Evolutionary conservation across 352 stramenopile genomes (phyloP).

Genomic region (Pythium chondricola): DNA sequence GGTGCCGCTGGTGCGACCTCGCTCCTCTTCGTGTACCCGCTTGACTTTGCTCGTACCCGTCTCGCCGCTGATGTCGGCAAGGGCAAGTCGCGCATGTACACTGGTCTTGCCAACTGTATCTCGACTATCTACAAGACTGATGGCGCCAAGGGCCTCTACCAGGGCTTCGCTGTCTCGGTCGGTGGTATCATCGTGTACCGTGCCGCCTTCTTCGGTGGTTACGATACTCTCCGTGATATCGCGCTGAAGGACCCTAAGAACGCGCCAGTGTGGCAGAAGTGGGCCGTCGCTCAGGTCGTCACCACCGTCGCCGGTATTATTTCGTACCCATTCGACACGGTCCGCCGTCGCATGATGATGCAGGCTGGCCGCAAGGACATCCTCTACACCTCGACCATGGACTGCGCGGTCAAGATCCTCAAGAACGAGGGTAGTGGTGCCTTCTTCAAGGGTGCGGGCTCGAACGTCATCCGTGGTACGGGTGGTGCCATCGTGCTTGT

Average conservation of each 20-base stretch:
- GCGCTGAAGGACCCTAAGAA: slow-evolving; percentile 81
- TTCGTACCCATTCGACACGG: slow-evolving; percentile 96
- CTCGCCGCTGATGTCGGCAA: slow-evolving; percentile 97
- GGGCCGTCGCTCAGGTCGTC: slow-evolving; percentile 88
- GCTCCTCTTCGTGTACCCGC: slow-evolving; percentile 95
- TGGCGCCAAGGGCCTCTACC: slow-evolving; percentile 94
- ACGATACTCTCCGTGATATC: slow-evolving; percentile 95
- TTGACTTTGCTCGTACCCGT: slow-evolving; percentile 98
- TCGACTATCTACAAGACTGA: slow-evolving; percentile 92
- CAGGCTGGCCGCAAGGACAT: slow-evolving; percentile 96
- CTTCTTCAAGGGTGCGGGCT: slow-evolving; percentile 99
- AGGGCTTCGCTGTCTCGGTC: slow-evolving; percentile 98
- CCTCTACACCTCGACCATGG: slow-evolving; percentile 95
- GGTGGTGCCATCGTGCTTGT: slow-evolving; percentile 98
- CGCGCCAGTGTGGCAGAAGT: slow-evolving; percentile 86
- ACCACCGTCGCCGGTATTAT: slow-evolving; percentile 89
- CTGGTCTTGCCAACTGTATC: slow-evolving; percentile 96
- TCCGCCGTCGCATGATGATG: slow-evolving; percentile 97
- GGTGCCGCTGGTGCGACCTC: slow-evolving; percentile 96
- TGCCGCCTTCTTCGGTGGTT: slow-evolving; percentile 97
- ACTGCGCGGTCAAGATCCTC: slow-evolving; percentile 97
- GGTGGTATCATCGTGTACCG: slow-evolving; percentile 99
- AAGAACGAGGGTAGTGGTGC: slow-evolving; percentile 92
- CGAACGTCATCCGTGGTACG: slow-evolving; percentile 98
- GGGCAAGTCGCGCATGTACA: slow-evolving; percentile 97